Evolutionary conservation across 176 grass and related monocot species (phyloP), one percentile per base, ranked within the genome.

Genomic region (Raddia guianensis): DNA sequence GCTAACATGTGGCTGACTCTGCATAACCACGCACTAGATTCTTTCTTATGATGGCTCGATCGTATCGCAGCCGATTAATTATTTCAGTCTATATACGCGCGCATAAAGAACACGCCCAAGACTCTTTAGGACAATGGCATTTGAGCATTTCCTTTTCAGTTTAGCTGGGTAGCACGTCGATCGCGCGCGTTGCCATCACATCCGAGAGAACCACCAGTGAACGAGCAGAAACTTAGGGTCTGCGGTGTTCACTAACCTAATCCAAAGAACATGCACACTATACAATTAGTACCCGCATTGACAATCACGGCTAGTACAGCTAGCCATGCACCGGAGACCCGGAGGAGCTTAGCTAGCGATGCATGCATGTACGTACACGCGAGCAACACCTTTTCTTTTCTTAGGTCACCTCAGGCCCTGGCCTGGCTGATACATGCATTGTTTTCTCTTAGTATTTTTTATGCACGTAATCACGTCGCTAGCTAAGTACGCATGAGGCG

Each of bases 1-100:
- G 59, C 49, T 16, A 86, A 68, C 84, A 80, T 86, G 76, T 86
- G 76, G 84, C 42, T 80, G 81, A 86, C 76, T 80, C 68, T 21
- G 76, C 76, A 42, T 35, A 45, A 40, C 68, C 49, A 66, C 65
- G 35, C 3, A 14, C 48, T 78, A 47, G 83, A 78, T 78, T 78
- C 56, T 54, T 61, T 40, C 37, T 40, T 40, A 40, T 5, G 37
- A 62, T 12, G 64, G 61, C 82, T 14, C 16, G 61, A 73, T 14
- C 16, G 15, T 37, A 61, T 1, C 12, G 37, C 4, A 40, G 37
- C 37, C 37, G 37, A 40, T 40, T 18, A 43, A 52, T 85, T 78
- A 52, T 85, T 78, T 70, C 64, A 70, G 48, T 51, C 65, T 18
- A 79, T 63, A 40, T 51, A 56, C 19, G 16, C 63, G 16, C 63